These are phyloP conservation scores for Solanum pinnatisectum DNA, from an alignment of 257 asterid genomes.

Conservation along the genomic window DNA sequence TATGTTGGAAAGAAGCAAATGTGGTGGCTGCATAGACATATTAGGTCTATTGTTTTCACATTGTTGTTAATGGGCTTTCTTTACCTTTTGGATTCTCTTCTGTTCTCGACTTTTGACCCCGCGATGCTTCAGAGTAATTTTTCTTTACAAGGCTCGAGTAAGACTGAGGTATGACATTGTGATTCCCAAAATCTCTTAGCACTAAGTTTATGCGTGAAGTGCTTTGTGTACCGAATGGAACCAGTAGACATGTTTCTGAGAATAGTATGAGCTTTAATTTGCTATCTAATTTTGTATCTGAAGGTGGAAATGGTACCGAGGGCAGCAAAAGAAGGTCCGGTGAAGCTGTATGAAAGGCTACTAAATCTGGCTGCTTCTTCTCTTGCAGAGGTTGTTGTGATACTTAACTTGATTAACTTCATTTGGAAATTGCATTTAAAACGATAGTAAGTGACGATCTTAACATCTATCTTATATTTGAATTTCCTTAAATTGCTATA, in stretches of 20 bases:
- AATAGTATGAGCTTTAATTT: background rate
- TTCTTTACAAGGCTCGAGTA: conserved; percentile 8
- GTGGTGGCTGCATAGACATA: conserved; percentile 47
- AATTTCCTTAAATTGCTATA: conserved; percentile 3
- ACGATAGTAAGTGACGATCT: background rate
- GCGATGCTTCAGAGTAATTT: conserved; percentile 21
- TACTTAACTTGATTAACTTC: background rate
- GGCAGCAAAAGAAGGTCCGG: conserved; percentile 3
- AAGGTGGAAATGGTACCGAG: background rate
- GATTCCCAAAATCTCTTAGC: background rate
- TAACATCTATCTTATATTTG: background rate
- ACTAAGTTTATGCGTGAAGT: background rate
- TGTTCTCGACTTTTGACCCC: conserved; percentile 48
- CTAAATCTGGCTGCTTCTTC: conserved; percentile 60
- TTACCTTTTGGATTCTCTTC: conserved; percentile 46
- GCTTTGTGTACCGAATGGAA: background rate
- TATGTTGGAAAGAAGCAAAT: conserved; percentile 32
- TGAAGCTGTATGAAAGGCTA: conserved; percentile 53
- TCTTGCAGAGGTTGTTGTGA: conserved; percentile 49
- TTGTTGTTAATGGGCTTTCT: conserved; percentile 42
- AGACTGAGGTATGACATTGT: conserved; percentile 30
- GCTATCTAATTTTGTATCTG: conserved; percentile 14
- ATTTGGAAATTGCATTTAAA: background rate
- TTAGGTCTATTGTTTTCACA: conserved; percentile 38
- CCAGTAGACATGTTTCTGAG: background rate